Conservation (phyloP, 2,329 filamentous ascomycete genomes). For the Pseudocercospora macadamiae region DNA sequence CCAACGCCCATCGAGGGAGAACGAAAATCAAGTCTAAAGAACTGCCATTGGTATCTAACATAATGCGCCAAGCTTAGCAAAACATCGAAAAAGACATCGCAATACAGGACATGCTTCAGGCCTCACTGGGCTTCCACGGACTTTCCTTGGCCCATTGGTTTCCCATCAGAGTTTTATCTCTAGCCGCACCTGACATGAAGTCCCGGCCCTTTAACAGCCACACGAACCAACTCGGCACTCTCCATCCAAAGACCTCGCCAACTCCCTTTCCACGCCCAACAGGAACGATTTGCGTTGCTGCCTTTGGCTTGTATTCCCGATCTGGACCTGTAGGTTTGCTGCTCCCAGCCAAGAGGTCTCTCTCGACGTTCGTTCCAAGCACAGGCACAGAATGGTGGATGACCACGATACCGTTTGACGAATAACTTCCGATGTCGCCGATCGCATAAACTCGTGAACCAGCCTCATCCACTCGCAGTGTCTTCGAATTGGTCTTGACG, state of each 20-base stretch:
- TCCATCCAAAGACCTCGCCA: conserved; percentile 42
- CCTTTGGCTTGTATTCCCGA: conserved; percentile 37
- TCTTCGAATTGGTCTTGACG: conserved; percentile 49
- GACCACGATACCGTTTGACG: conserved; percentile 42
- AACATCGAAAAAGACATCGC: too few species aligned
- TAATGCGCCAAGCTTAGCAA: too few species aligned
- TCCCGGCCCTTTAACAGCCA: conserved; percentile 43
- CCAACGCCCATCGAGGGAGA: too few species aligned
- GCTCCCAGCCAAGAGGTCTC: conserved; percentile 42
- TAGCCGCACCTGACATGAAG: conserved; percentile 37
- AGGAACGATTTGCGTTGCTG: conserved; percentile 42
- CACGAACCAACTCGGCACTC: conserved; percentile 42
- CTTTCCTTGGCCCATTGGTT: conserved; percentile 31
- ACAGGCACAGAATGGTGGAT: conserved; percentile 42
- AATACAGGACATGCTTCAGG: not conserved
- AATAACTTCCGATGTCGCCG: conserved; percentile 48
- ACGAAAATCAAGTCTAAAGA: too few species aligned
- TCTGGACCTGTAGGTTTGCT: conserved; percentile 34
- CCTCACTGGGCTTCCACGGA: not conserved
- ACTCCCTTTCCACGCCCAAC: conserved; percentile 44
- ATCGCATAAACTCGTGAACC: conserved; percentile 48
- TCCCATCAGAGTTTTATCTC: conserved; percentile 24
- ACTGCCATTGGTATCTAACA: too few species aligned
- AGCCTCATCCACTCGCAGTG: conserved; percentile 46
- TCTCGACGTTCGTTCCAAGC: conserved; percentile 46